Evolutionary conservation across 306 rosid species (phyloP), one percentile per base, ranked within the genome.

Genomic region (Rosa lucieae): DNA sequence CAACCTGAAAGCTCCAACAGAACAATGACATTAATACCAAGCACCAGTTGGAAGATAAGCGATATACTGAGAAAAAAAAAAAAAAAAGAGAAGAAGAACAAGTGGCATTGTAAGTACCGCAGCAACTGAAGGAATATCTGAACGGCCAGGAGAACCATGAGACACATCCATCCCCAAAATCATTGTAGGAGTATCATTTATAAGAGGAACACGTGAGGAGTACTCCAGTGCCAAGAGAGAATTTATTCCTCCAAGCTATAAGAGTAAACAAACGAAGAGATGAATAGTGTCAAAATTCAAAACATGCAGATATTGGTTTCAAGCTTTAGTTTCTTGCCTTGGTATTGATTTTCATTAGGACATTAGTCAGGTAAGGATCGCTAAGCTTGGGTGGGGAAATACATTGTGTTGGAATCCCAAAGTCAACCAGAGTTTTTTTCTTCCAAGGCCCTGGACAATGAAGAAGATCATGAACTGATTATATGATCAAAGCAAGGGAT

Each of bases 161-260:
- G 98, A 95, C 40, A 92, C 98, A 81, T 92, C 99, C 93, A 95
- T 91, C 61, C 99, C 99, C 88, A 95, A 83, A 85, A 95, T 95
- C 90, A 95, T 71, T 10, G 99, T 95, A 48, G 99, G 96, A 71
- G 85, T 82, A 81, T 91, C 97, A 75, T 86, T 89, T 46, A 94
- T 81, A 42, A 91, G 55, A 39, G 98, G 98, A 83, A 95, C 81
- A 82, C 84, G 13, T 73, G 92, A 86, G 55, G 89, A 89, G 73
- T 85, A 83, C 87, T 95, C 99, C 15, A 91, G 67, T 77, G 90
- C 89, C 87, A 95, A 86, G 86, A 95, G 77, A 72, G 97, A 95
- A 82, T 92, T 95, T 79, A 87, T 89, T 79, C 98, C 98, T 53
- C 99, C 97, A 73, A 95, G 96, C 99, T 95, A 82, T 63, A 69